Evolutionary conservation across 2,329 filamentous ascomycete species (phyloP).

Genomic region (Calonectria multiphialidica): DNA sequence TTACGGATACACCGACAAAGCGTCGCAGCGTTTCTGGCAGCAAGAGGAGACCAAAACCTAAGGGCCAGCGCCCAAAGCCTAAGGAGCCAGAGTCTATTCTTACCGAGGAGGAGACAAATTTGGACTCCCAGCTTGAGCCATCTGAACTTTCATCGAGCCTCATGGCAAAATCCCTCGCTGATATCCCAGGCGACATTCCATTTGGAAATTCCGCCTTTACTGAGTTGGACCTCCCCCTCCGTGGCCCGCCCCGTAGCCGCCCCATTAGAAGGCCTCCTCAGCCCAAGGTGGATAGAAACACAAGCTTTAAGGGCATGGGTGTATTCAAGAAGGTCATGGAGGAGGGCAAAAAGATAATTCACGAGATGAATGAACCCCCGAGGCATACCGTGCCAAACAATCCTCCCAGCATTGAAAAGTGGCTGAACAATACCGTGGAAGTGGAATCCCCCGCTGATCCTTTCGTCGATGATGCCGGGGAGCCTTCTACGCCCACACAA

Average conservation of each 20-base stretch:
- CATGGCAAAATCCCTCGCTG: constrained; percentile 66
- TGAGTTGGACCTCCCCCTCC: constrained; percentile 68
- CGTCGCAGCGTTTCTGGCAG: constrained; percentile 43
- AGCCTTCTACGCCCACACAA: constrained; percentile 27
- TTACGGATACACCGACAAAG: constrained; percentile 55
- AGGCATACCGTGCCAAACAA: constrained; percentile 64
- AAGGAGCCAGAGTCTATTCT: constrained; percentile 45
- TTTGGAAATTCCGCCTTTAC: constrained; percentile 77
- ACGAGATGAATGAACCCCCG: constrained; percentile 69
- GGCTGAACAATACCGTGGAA: constrained; percentile 69
- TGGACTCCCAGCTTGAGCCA: constrained; percentile 40
- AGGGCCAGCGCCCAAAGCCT: constrained; percentile 37
- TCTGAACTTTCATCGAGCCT: constrained; percentile 52
- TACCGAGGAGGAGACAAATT: constrained; percentile 45
- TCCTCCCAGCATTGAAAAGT: constrained; percentile 74
- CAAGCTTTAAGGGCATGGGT: constrained; percentile 70
- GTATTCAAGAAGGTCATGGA: constrained; percentile 74
- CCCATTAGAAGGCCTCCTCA: constrained; percentile 43
- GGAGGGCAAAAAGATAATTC: constrained; percentile 74
- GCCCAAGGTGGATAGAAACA: constrained; percentile 63
- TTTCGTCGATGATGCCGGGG: constrained; percentile 62
- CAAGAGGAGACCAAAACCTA: constrained; percentile 42
- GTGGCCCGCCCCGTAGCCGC: constrained; percentile 58
- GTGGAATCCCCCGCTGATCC: constrained; percentile 72
- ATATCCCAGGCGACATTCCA: constrained; percentile 68